These are phyloP conservation scores for Penicillium simplicissimum DNA, from an alignment of 495 filamentous ascomycete genomes.

Conservation along the genomic window DNA sequence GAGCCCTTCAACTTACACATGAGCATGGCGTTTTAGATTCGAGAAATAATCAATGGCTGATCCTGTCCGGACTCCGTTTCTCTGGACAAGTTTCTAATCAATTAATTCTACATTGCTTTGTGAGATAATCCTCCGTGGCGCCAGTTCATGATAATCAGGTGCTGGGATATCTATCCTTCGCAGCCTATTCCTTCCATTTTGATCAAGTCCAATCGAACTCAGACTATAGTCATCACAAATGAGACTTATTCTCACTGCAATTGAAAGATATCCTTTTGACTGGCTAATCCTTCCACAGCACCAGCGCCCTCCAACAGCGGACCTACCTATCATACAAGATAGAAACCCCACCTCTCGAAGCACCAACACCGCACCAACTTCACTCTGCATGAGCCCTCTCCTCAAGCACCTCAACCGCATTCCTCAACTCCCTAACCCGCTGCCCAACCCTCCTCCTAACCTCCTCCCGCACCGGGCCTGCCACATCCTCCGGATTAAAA, in stretches of 20 bases:
- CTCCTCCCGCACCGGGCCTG: conserved; percentile 33
- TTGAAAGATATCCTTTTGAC: background rate
- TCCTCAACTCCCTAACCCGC: conserved; percentile 45
- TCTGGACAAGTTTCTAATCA: background rate
- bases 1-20: background rate
- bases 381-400: conserved; percentile 41
- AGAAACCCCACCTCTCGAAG: background rate
- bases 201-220: background rate
- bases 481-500: conserved; percentile 36
- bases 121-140: background rate
- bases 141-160: background rate
- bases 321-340: background rate
- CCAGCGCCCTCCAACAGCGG: background rate
- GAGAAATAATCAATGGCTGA: background rate
- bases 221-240: background rate
- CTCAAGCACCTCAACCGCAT: conserved; percentile 45
- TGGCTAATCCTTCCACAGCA: background rate
- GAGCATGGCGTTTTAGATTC: background rate
- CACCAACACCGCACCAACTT: too few relatives aligned
- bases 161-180: too few relatives aligned
- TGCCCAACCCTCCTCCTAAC: conserved; percentile 44
- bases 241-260: background rate
- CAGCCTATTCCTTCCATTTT: background rate
- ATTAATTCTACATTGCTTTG: background rate
- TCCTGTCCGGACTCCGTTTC: conserved; percentile 4